Conservation (phyloP, 108 stramenopile species). For the Nitzschia putrida region DNA sequence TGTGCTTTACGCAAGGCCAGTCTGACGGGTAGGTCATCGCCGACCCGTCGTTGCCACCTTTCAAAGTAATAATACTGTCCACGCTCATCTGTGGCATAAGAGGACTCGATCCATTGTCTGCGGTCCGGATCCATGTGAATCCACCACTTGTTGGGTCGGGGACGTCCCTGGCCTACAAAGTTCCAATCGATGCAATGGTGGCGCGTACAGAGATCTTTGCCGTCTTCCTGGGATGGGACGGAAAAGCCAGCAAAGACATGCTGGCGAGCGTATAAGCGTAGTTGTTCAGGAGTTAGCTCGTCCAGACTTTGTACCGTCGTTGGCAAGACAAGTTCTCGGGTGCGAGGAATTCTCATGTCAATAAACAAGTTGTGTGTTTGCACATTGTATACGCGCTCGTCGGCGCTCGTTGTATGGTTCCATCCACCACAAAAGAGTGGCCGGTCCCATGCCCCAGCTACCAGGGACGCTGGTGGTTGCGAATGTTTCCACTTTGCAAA, state of each 20-base stretch:
- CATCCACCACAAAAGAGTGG: conserved; percentile 84
- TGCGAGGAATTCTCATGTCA: conserved; percentile 81
- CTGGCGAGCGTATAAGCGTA: conserved; percentile 79
- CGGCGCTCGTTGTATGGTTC: conserved; percentile 75
- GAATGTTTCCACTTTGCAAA: conserved; percentile 29
- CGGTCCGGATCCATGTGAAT: conserved; percentile 52
- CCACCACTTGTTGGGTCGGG: conserved; percentile 90
- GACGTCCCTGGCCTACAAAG: conserved; percentile 66
- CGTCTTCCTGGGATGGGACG: conserved; percentile 17
- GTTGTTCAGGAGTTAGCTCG: conserved; percentile 51
- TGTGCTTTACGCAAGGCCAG: conserved; percentile 54
- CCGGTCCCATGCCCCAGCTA: conserved; percentile 83
- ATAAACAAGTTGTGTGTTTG: conserved; percentile 85
- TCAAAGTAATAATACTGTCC: conserved; percentile 87
- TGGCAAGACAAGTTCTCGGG: conserved; percentile 42
- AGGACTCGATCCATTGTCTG: conserved; percentile 75
- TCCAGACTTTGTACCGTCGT: conserved; percentile 23
- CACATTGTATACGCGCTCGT: conserved; percentile 78
- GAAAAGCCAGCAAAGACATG: conserved; percentile 90
- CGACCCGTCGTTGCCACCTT: conserved; percentile 69
- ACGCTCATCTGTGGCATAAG: conserved; percentile 73
- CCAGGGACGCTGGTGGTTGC: conserved; percentile 13
- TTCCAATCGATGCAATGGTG: conserved; percentile 94
- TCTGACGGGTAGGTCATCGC: conserved; percentile 35
- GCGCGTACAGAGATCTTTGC: conserved; percentile 56